Conservation (phyloP, 306 rosid species). For the Lathyrus oleraceus region DNA sequence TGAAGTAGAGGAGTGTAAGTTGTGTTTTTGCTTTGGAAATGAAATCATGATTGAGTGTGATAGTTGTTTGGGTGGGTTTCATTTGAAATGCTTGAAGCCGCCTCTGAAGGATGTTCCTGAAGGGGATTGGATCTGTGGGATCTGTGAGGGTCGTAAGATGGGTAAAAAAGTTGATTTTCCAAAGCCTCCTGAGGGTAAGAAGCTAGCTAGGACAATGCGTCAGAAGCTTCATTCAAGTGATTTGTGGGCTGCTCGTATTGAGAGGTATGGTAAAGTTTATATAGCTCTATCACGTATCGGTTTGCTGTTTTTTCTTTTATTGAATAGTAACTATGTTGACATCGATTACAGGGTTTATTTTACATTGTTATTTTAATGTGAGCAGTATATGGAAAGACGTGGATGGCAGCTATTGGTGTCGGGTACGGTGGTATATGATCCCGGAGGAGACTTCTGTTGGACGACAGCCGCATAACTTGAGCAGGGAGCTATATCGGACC, state of each 20-base stretch:
- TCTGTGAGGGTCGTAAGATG: slow-evolving; percentile 68
- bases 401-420: slow-evolving; percentile 72
- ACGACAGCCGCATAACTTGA: slow-evolving; percentile 84
- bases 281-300: not conserved
- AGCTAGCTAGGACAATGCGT: slow-evolving; percentile 62
- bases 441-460: slow-evolving; percentile 92
- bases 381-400: slow-evolving; percentile 82
- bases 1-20: slow-evolving; percentile 71
- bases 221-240: slow-evolving; percentile 85
- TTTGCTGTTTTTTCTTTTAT: slow-evolving; percentile 5
- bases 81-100: slow-evolving; percentile 83
- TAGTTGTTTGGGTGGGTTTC: slow-evolving; percentile 84
- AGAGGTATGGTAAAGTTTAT: slow-evolving; percentile 44
- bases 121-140: slow-evolving; percentile 81
- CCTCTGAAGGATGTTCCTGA: slow-evolving; percentile 79
- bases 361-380: slow-evolving; percentile 25
- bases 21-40: slow-evolving; percentile 63
- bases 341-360: not conserved
- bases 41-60: slow-evolving; percentile 88
- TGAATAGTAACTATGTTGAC: slow-evolving; percentile 2
- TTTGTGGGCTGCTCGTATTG: slow-evolving; percentile 83
- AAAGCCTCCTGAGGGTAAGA: slow-evolving; percentile 67
- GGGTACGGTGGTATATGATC: slow-evolving; percentile 75
- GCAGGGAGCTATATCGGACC: slow-evolving; percentile 81
- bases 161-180: slow-evolving; percentile 62